Conservation (phyloP, 768 basidiomycete genomes). For the Mycena galopus region DNA sequence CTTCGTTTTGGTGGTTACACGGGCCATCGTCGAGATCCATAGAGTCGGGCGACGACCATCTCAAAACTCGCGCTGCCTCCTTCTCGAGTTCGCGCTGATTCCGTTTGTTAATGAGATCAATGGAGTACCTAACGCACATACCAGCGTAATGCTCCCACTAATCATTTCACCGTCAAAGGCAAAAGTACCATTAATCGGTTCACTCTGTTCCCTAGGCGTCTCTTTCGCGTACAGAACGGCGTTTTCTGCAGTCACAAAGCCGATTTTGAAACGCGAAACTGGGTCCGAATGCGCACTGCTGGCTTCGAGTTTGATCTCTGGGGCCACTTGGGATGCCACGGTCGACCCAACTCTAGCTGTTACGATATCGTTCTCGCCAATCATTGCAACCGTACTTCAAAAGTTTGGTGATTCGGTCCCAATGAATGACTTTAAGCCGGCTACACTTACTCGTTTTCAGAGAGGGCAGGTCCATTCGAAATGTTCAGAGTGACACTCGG, state of each 20-base stretch:
- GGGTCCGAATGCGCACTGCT: neutral
- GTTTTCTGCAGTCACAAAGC: slow-evolving; percentile 39
- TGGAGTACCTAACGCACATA: neutral
- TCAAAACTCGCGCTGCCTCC: slow-evolving; percentile 38
- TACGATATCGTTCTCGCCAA: slow-evolving; percentile 34
- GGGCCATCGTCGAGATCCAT: slow-evolving; percentile 30
- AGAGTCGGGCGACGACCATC: slow-evolving; percentile 24
- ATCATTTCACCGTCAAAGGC: slow-evolving; percentile 41
- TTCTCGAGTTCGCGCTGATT: slow-evolving; percentile 35
- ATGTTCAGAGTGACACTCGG: neutral
- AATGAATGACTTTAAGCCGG: neutral
- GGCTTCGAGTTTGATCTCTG: neutral
- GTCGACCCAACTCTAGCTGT: slow-evolving; percentile 21
- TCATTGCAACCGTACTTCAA: neutral
- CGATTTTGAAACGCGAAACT: slow-evolving; percentile 32
- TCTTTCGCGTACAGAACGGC: slow-evolving; percentile 36
- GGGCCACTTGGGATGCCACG: neutral
- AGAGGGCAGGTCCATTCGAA: neutral
- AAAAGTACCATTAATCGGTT: slow-evolving; percentile 34
- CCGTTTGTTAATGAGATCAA: neutral
- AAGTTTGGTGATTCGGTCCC: neutral
- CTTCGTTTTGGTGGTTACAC: slow-evolving; percentile 20
- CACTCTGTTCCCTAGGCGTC: slow-evolving; percentile 29
- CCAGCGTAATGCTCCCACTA: slow-evolving; percentile 40
- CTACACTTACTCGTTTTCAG: neutral